Evolutionary conservation across 176 grass and related monocot species (phyloP).

Genomic region (Aegilops sharonensis): DNA sequence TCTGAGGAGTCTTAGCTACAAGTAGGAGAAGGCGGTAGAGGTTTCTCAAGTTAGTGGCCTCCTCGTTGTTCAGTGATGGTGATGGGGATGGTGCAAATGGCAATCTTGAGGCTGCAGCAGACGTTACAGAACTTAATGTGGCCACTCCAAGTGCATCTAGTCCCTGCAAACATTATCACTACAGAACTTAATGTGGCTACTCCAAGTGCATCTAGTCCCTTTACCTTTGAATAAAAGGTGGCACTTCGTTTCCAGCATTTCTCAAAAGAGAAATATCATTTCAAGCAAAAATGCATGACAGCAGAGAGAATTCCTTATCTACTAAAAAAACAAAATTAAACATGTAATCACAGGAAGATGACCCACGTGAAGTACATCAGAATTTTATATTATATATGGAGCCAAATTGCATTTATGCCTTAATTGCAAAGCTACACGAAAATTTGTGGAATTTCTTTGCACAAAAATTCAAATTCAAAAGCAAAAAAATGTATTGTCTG

Average conservation of each 20-base stretch:
- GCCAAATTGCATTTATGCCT: neutral
- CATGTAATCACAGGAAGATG: neutral
- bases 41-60: conserved; percentile 77
- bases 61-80: conserved; percentile 54
- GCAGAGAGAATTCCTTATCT: neutral
- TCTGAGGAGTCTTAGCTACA: conserved; percentile 61
- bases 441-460: neutral
- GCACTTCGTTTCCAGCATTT: neutral
- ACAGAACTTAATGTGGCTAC: conserved; percentile 60
- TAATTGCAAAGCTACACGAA: neutral
- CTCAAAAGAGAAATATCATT: neutral
- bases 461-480: conserved; percentile 11
- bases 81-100: conserved; percentile 56
- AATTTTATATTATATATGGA: neutral
- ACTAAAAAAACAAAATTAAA: neutral
- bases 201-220: conserved; percentile 85
- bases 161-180: conserved; percentile 58
- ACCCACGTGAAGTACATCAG: neutral
- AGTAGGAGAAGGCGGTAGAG: conserved; percentile 70
- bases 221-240: neutral
- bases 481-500: neutral
- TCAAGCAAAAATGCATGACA: conserved; percentile 22
- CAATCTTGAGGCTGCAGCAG: conserved; percentile 67
- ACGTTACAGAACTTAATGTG: conserved; percentile 67
- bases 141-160: conserved; percentile 88